phyloP scores from a whole-genome alignment of 352 stramenopile genomes.

The Bremia lactucae region DNA sequence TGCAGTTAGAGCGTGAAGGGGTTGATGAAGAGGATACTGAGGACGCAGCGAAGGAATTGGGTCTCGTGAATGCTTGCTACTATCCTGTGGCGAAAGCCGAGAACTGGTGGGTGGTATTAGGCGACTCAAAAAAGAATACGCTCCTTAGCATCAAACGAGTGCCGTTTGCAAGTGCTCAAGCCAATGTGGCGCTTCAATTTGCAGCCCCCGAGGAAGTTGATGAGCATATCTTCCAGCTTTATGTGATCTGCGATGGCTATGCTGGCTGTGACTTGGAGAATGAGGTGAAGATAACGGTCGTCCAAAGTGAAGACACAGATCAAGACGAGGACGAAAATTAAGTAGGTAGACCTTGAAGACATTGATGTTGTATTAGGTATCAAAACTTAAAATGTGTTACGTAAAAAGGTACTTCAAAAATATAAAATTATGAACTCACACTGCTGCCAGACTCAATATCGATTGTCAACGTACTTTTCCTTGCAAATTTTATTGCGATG shows the following conservation, averaged over 20 bases:
- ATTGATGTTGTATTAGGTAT: no score
- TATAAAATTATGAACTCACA: no score
- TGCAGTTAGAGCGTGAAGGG: slow-evolving; percentile 87
- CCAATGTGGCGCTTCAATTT: slow-evolving; percentile 90
- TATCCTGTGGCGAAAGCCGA: slow-evolving; percentile 90
- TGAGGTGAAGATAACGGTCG: slow-evolving; percentile 60
- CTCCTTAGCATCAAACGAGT: slow-evolving; percentile 97
- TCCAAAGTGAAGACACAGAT: slow-evolving; percentile 40
- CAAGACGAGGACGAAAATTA: slow-evolving; percentile 41
- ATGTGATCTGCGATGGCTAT: slow-evolving; percentile 99
- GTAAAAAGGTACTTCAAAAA: no score
- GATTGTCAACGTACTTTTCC: no score
- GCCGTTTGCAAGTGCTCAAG: slow-evolving; percentile 75
- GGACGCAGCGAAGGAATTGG: slow-evolving; percentile 42
- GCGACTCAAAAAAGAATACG: slow-evolving; percentile 91
- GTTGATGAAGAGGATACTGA: slow-evolving; percentile 87
- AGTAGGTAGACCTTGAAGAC: no score
- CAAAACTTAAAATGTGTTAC: neutral
- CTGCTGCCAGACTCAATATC: no score
- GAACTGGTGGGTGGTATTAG: slow-evolving; percentile 98
- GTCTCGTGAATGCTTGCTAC: slow-evolving; percentile 61
- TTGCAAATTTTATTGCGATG: no score
- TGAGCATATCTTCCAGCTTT: slow-evolving; percentile 93
- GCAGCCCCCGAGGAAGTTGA: slow-evolving; percentile 90
- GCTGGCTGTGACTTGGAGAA: slow-evolving; percentile 98